Evolutionary conservation across 441 rosid genomes (phyloP).

Genomic region (Geranium incanum): DNA sequence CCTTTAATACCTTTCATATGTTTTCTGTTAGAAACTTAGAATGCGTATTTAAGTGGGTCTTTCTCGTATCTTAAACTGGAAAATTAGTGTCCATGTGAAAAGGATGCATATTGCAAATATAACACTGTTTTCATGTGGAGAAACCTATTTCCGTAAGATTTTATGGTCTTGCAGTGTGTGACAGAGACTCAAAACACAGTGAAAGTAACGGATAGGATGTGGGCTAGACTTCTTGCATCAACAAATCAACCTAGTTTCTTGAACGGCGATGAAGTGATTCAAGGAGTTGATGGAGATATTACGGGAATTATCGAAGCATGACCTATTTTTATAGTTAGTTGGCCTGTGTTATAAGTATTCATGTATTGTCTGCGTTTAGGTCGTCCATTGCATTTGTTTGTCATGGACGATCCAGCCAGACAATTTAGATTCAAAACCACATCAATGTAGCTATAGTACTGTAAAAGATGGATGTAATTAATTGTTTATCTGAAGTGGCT

Average conservation of each 20-base stretch:
- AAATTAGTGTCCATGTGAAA: background rate
- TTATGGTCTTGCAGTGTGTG: conserved; percentile 43
- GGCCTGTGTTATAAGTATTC: background rate
- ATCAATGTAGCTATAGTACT: background rate
- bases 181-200: conserved; percentile 52
- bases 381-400: background rate
- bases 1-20: background rate
- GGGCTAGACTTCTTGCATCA: conserved; percentile 82
- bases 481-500: background rate
- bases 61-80: background rate
- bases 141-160: conserved; percentile 14
- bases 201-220: conserved; percentile 63
- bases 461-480: background rate
- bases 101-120: background rate
- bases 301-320: conserved; percentile 29
- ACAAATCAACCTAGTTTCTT: conserved; percentile 70
- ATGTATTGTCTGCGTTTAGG: background rate
- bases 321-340: background rate
- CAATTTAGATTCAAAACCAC: background rate
- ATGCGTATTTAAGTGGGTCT: background rate
- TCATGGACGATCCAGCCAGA: background rate
- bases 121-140: background rate
- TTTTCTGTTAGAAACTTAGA: background rate
- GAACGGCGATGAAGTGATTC: conserved; percentile 30
- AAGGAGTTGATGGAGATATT: conserved; percentile 31